A percentile compares a stretch with the other conserved stretches of the same genome.
These are phyloP conservation scores for Penicillium sp. DNA, from an alignment of 2,329 filamentous ascomycete genomes.

Conservation along the genomic window DNA sequence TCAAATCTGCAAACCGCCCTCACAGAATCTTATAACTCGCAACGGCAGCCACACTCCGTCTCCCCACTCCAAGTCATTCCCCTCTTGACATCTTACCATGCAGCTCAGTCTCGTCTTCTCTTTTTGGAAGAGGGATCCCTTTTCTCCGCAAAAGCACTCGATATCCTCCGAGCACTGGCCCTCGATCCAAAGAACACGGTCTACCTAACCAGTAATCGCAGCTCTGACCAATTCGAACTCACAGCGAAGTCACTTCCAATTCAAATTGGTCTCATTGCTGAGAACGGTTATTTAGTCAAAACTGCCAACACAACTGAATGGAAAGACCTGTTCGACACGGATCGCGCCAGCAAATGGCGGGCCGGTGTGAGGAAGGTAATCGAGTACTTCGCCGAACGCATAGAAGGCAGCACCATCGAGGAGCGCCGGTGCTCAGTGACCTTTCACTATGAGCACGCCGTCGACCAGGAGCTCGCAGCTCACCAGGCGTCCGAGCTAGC, in stretches of 20 bases:
- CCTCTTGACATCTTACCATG: slow-evolving; percentile 66
- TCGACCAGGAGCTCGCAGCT: slow-evolving; percentile 72
- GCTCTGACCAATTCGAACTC: slow-evolving; percentile 80
- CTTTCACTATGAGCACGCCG: slow-evolving; percentile 80
- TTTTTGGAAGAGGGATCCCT: slow-evolving; percentile 91
- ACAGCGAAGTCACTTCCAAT: slow-evolving; percentile 68
- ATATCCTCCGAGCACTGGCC: slow-evolving; percentile 75
- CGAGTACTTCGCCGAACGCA: slow-evolving; percentile 84
- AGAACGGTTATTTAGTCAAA: slow-evolving; percentile 88
- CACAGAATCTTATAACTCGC: slow-evolving; percentile 73
- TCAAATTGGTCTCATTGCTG: slow-evolving; percentile 81
- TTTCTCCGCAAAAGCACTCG: slow-evolving; percentile 65
- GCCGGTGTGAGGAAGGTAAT: slow-evolving; percentile 78
- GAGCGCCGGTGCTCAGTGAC: slow-evolving; percentile 82
- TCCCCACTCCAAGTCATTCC: slow-evolving; percentile 71
- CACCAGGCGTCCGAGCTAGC: slow-evolving; percentile 87
- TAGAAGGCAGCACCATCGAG: slow-evolving; percentile 81
- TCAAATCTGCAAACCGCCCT: slow-evolving; percentile 68
- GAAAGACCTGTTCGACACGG: slow-evolving; percentile 72
- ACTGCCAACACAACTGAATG: slow-evolving; percentile 67
- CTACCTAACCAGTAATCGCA: slow-evolving; percentile 86
- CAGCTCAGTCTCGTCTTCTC: slow-evolving; percentile 70
- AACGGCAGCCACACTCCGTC: slow-evolving; percentile 79
- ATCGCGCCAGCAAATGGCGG: slow-evolving; percentile 75
- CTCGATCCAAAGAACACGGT: slow-evolving; percentile 77